Conservation (phyloP, 352 stramenopile genomes). For the Peronospora farinosa region DNA sequence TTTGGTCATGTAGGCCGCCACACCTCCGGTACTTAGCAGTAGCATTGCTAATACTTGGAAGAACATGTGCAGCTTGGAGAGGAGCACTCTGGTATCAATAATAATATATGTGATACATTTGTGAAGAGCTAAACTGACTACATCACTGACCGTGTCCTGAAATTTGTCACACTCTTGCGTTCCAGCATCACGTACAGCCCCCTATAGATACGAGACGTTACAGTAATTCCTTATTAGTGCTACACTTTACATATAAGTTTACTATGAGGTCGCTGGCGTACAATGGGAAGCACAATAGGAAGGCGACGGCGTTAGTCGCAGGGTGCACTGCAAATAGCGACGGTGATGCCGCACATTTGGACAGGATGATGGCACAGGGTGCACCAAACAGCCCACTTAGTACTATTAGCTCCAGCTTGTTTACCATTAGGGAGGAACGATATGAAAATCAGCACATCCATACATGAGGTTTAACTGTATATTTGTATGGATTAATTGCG, state of each 20-base stretch:
- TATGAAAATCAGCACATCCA: background rate
- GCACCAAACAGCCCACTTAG: slow-evolving; percentile 44
- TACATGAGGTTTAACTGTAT: slow-evolving; percentile 6
- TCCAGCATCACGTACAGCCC: slow-evolving; percentile 57
- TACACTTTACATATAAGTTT: background rate
- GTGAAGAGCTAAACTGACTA: background rate
- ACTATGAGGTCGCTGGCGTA: slow-evolving; percentile 5
- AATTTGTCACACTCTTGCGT: slow-evolving; percentile 41
- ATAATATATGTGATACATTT: background rate
- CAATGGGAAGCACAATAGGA: slow-evolving; percentile 55
- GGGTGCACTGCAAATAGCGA: slow-evolving; percentile 59
- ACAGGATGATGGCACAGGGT: slow-evolving; percentile 43
- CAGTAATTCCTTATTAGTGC: background rate
- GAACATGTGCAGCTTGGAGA: slow-evolving; percentile 49
- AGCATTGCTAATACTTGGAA: slow-evolving; percentile 46
- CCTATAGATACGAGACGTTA: slow-evolving; percentile 12
- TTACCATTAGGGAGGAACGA: slow-evolving; percentile 28
- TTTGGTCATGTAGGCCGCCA: slow-evolving; percentile 51
- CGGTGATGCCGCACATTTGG: slow-evolving; percentile 24
- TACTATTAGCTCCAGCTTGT: slow-evolving; percentile 53
- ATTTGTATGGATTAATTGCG: slow-evolving; percentile 10
- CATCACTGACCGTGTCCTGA: slow-evolving; percentile 37
- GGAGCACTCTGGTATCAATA: slow-evolving; percentile 19
- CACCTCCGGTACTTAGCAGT: slow-evolving; percentile 35
- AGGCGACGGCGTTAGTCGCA: slow-evolving; percentile 52